Evolutionary conservation across 2,329 filamentous ascomycete species (phyloP), one percentile per base, ranked within the genome.

Genomic region (Trichoderma citrinoviride): DNA sequence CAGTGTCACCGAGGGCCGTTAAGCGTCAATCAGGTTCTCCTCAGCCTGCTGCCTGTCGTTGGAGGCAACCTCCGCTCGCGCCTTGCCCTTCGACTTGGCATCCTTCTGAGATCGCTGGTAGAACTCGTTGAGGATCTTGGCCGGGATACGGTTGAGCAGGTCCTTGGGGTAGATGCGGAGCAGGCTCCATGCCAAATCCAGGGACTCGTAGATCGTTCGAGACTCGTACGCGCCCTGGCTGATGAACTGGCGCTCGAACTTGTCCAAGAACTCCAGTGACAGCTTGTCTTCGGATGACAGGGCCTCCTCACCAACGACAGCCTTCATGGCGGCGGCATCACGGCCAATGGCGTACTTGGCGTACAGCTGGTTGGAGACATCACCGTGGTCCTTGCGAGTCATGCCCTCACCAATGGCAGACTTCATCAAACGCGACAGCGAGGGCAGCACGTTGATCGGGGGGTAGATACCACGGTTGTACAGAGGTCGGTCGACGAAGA

Each of bases 291-390:
- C 95, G 62, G 91, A 86, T 29, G 93, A 97, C 75, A 99, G 80
- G 40, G 95, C 95, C 78, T 99, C 95, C 81, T 99, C 96, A 81
- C 95, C 95, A 66, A 99, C 95, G 78, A 99, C 95, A 67, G 95
- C 95, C 84, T 98, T 99, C 95, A 99, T 99, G 77, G 93, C 90
- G 43, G 96, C 94, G 21, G 95, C 95, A 75, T 99, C 95, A 85
- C 94, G 93, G 76, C 95, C 95, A 76, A 99, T 98, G 78, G 95
- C 95, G 78, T 99, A 99, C 82, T 99, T 99, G 81, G 95, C 95
- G 78, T 99, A 99, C 70, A 99, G 87, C 84, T 99, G 95, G 84
- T 99, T 99, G 71, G 95, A 99, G 57, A 99, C 95, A 81, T 99
- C 95, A 72, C 92, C 92, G 80, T 99, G 95, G 75, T 99, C 96